Evolutionary conservation across 2,329 filamentous ascomycete species (phyloP).

Genomic region (Penicillium thymicola): DNA sequence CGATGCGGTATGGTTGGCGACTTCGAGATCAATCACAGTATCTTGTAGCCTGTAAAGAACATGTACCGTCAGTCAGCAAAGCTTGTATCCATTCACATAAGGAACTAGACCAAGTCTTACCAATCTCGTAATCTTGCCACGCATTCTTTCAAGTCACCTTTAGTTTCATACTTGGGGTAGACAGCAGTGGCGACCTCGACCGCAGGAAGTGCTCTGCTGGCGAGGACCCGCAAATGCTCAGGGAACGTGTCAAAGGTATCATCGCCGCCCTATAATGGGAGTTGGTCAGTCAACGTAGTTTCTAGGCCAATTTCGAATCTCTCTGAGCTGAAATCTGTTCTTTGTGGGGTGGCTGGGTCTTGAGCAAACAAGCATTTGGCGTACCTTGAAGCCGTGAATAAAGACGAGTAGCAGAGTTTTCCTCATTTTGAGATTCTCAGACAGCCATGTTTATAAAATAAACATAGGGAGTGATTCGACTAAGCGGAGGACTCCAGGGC

Average conservation of each 20-base stretch:
- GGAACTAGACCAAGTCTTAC: constrained; percentile 25
- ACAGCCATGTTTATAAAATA: constrained; percentile 1
- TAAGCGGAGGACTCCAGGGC: background rate
- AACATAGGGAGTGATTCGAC: background rate
- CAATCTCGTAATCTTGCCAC: constrained; percentile 49
- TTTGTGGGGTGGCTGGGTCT: constrained; percentile 2
- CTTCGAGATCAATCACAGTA: constrained; percentile 91
- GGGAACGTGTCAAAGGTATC: constrained; percentile 50
- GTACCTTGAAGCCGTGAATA: constrained; percentile 50
- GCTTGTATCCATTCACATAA: background rate
- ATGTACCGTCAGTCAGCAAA: background rate
- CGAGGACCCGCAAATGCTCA: constrained; percentile 40
- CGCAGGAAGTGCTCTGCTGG: constrained; percentile 43
- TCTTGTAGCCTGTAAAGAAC: constrained; percentile 67
- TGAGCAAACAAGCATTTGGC: constrained; percentile 1
- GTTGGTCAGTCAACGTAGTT: background rate
- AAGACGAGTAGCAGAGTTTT: constrained; percentile 48
- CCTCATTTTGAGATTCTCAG: constrained; percentile 34
- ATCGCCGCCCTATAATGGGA: constrained; percentile 42
- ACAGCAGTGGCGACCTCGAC: constrained; percentile 42
- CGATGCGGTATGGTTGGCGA: constrained; percentile 72
- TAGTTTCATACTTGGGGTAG: constrained; percentile 51
- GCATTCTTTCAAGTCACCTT: constrained; percentile 47
- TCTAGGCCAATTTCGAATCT: background rate
- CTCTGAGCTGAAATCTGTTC: background rate